Evolutionary conservation across 1,284 basidiomycete species (phyloP).

Genomic region (Apiotrichum mycotoxinovorans): DNA sequence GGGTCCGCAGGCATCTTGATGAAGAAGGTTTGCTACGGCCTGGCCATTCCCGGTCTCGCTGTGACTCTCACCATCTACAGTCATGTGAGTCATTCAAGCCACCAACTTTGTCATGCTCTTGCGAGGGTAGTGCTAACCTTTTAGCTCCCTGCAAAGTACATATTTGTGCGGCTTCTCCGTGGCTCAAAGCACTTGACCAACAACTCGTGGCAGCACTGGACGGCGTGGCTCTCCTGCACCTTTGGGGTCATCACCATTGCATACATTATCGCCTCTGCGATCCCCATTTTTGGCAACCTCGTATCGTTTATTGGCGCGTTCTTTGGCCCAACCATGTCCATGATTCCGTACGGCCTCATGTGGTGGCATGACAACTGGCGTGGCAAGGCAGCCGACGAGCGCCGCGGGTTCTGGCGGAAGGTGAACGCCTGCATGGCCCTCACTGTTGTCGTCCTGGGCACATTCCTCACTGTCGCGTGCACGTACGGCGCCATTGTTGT

Average conservation of each 20-base stretch:
- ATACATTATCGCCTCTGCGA: constrained; percentile 12
- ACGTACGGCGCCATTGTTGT: constrained; percentile 25
- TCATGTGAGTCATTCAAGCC: constrained; percentile 14
- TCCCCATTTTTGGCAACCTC: constrained; percentile 17
- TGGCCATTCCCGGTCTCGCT: constrained; percentile 37
- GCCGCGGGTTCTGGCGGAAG: not conserved
- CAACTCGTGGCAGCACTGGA: constrained; percentile 59
- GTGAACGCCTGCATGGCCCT: constrained; percentile 18
- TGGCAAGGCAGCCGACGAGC: not conserved
- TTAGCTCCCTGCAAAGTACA: constrained; percentile 50
- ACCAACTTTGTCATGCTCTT: too few relatives aligned
- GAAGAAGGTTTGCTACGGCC: constrained; percentile 38
- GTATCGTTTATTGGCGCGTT: constrained; percentile 25
- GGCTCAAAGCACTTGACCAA: constrained; percentile 57
- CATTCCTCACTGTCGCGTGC: constrained; percentile 28
- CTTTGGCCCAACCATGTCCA: constrained; percentile 6
- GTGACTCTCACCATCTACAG: constrained; percentile 28
- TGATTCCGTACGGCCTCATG: constrained; percentile 22
- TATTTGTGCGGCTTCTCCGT: constrained; percentile 61
- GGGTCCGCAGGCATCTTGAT: constrained; percentile 42
- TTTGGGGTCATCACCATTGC: constrained; percentile 1
- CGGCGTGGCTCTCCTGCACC: constrained; percentile 55
- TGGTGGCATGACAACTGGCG: constrained; percentile 28
- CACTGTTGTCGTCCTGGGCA: constrained; percentile 24
- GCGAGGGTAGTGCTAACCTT: constrained; percentile 28